These are phyloP conservation scores for Metschnikowia borealis DNA, from an alignment of 805 yeast species.

Conservation along the genomic window DNA sequence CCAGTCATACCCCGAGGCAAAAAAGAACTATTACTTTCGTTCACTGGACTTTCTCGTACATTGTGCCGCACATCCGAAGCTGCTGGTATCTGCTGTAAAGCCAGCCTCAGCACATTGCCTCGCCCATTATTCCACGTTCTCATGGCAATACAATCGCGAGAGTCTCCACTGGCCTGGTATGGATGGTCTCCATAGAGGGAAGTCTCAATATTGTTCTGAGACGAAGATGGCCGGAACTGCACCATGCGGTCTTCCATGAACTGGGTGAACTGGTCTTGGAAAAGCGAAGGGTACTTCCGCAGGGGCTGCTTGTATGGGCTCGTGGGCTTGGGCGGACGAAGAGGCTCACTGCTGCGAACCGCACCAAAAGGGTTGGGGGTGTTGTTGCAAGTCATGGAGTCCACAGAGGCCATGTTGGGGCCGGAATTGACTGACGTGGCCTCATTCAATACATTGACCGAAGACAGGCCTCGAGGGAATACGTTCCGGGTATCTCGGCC, in stretches of 20 bases:
- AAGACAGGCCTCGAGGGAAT: background rate
- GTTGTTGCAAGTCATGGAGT: background rate
- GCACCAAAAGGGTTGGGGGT: slow-evolving; percentile 13
- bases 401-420: background rate
- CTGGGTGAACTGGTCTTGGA: slow-evolving; percentile 15
- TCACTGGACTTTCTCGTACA: slow-evolving; percentile 7
- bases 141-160: background rate
- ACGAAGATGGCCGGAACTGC: slow-evolving; percentile 15
- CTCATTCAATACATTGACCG: background rate
- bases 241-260: slow-evolving; percentile 16
- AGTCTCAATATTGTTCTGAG: slow-evolving; percentile 16
- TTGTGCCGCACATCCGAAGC: background rate
- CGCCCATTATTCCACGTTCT: background rate
- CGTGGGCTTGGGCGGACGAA: slow-evolving; percentile 13
- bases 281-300: slow-evolving; percentile 6
- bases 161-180: slow-evolving; percentile 11
- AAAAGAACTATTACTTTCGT: slow-evolving; percentile 13
- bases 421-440: background rate
- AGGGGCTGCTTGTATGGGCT: slow-evolving; percentile 6
- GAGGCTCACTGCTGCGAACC: slow-evolving; percentile 13
- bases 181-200: slow-evolving; percentile 14
- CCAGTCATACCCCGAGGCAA: slow-evolving; percentile 10
- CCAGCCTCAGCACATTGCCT: background rate
- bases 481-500: background rate
- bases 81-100: background rate